These are phyloP conservation scores for Blastomyces percursus DNA, from an alignment of 2,329 filamentous ascomycete species.

Conservation along the genomic window DNA sequence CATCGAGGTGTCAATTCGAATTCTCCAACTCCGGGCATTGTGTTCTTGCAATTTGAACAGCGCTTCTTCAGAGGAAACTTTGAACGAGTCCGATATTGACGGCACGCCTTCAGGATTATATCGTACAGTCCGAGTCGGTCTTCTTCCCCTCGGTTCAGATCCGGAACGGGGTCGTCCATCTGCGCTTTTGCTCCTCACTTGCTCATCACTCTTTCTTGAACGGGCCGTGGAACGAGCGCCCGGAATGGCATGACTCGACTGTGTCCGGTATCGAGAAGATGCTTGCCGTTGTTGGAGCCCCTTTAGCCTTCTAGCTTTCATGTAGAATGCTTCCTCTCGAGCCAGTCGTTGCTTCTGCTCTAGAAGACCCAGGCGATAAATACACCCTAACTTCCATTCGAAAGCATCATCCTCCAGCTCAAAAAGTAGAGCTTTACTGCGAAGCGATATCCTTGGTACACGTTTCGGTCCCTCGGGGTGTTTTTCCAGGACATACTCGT, in stretches of 20 bases:
- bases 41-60: constrained; percentile 62
- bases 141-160: constrained; percentile 22
- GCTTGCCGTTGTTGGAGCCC: constrained; percentile 49
- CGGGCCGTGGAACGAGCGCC: constrained; percentile 25
- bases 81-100: constrained; percentile 59
- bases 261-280: constrained; percentile 43
- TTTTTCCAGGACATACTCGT: constrained; percentile 81
- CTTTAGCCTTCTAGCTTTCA: constrained; percentile 76
- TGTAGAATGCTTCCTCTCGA: constrained; percentile 75
- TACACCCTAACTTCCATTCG: constrained; percentile 92
- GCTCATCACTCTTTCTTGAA: constrained; percentile 29
- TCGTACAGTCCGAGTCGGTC: constrained; percentile 32
- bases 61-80: constrained; percentile 66
- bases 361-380: constrained; percentile 77
- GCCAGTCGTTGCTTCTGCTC: constrained; percentile 87
- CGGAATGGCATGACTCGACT: constrained; percentile 39
- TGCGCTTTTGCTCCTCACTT: constrained; percentile 45
- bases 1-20: constrained; percentile 69
- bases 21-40: constrained; percentile 86
- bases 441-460: constrained; percentile 74
- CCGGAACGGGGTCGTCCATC: constrained; percentile 36
- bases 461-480: constrained; percentile 73
- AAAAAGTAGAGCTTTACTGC: constrained; percentile 71
- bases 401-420: constrained; percentile 94
- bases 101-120: constrained; percentile 74